Base-by-base conservation (phyloP, 1,139 yeast species). In the Saccharomyces hybrid region DNA sequence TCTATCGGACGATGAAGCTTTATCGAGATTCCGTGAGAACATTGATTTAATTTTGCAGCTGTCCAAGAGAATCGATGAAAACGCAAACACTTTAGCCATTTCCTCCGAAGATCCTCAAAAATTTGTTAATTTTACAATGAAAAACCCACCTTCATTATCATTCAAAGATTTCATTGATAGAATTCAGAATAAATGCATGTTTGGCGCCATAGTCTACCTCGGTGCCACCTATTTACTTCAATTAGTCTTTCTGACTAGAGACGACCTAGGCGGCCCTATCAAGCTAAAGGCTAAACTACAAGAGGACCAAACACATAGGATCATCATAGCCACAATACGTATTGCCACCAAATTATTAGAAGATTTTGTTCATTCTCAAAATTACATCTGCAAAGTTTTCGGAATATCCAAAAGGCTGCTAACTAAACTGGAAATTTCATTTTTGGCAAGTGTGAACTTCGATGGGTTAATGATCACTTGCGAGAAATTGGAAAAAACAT, bases 261-360 rank as follows among this genome's bases (percentile, higher is more conserved):
- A 80, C 76, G 50, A 68, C 59, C 2, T 69, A 69, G 4, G 63
- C 62, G 54, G 75, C 69, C 61, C 66, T 72, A 9, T 71, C 68
- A 61, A 65, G 68, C 20, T 63, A 71, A 51, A 73, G 71, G 54
- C 66, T 70, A 32, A 65, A 64, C 14, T 65, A 59, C 52, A 66
- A 63, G 54, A 63, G 60, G 14, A 59, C n/a, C 78, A 80, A 55
- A 76, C 73, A 2, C 82, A 80, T 64, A 68, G 84, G 29, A 61
- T 81, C 14, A 67, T 79, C 13, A 71, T 79, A 31, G 79, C 83
- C 0, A 73, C 79, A 2, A 65, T 80, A 13, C 69, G 84, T 20
- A 65, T 81, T 0, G 79, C 83, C 5, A 73, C 80, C 46, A 81
- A 81, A 61, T 68, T 74, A 8, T 63, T 79, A 2, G 85, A 81